A percentile compares a stretch with the other conserved stretches of the same genome.
phyloP scores from a whole-genome alignment of 192 early-diverging fungal genomes.

The Podila horticola region DNA sequence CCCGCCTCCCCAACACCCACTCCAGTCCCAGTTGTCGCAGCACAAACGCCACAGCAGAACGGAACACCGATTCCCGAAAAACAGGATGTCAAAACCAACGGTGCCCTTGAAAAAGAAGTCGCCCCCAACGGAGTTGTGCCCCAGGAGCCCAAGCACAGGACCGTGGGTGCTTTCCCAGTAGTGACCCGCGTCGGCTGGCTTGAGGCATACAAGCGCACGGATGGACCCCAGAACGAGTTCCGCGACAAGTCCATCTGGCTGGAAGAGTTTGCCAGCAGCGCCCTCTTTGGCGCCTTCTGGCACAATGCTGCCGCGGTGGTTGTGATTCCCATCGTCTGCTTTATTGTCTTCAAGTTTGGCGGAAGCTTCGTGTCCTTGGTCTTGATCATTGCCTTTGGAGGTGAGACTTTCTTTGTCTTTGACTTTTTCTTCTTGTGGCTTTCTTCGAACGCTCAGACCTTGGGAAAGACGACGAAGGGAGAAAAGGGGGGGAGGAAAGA shows the following conservation, averaged over 20 bases:
- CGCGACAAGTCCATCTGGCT: conserved; percentile 51
- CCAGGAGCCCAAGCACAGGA: conserved; percentile 18
- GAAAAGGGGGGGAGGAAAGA: not conserved
- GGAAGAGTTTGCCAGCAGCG: conserved; percentile 50
- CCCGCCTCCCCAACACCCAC: not conserved
- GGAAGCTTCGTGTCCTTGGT: conserved; percentile 44
- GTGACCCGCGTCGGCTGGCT: conserved; percentile 41
- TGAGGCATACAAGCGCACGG: conserved; percentile 40
- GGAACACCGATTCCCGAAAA: not conserved
- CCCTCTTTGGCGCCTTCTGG: conserved; percentile 47
- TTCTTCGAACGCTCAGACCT: no score
- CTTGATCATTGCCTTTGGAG: conserved; percentile 49
- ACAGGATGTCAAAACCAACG: not conserved
- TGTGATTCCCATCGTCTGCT: conserved; percentile 37
- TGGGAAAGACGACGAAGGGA: not conserved
- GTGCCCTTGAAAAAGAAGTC: not conserved
- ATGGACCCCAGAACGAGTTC: conserved; percentile 42
- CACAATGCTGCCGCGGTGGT: conserved; percentile 37
- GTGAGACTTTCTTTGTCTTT: not conserved
- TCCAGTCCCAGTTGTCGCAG: not conserved
- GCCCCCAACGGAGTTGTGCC: conserved; percentile 3
- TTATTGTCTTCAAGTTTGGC: conserved; percentile 36
- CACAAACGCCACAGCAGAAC: no score
- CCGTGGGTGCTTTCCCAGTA: conserved; percentile 28
- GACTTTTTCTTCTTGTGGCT: not conserved